Conservation (phyloP, 768 basidiomycete species). For the Suillus paluster region DNA sequence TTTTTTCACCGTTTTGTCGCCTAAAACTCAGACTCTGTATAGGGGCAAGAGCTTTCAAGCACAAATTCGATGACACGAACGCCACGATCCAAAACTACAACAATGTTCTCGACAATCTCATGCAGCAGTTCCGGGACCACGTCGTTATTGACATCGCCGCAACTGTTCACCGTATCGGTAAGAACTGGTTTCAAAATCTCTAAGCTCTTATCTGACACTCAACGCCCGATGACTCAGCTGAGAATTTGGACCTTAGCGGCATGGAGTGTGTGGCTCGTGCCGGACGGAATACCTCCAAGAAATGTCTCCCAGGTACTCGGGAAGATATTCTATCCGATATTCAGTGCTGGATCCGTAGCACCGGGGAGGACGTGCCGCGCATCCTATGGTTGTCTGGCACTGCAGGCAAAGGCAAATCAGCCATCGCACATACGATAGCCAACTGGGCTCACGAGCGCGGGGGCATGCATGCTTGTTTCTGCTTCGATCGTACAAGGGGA, state of each 20-base stretch:
- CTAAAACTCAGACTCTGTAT: no score
- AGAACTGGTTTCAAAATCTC: no score
- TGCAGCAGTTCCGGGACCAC: constrained; percentile 6
- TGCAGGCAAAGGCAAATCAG: constrained; percentile 21
- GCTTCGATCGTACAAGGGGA: constrained; percentile 15
- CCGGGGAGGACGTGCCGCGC: constrained; percentile 1
- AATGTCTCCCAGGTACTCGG: constrained; percentile 20
- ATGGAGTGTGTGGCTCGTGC: background rate
- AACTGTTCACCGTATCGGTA: no score
- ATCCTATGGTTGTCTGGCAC: constrained; percentile 18
- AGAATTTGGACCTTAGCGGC: background rate
- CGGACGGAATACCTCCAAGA: background rate
- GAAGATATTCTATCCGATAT: constrained; percentile 16
- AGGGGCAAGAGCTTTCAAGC: background rate
- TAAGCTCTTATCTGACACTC: no score
- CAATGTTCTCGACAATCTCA: background rate
- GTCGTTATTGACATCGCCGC: background rate
- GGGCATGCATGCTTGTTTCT: constrained; percentile 20
- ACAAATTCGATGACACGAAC: background rate
- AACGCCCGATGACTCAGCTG: background rate
- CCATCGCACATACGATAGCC: constrained; percentile 22
- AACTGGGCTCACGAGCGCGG: constrained; percentile 10
- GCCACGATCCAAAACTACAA: background rate
- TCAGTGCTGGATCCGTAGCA: constrained; percentile 15
- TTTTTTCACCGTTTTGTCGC: no score